phyloP scores from a whole-genome alignment of 2,329 filamentous ascomycete species.

The Nigrospora osmanthi region DNA sequence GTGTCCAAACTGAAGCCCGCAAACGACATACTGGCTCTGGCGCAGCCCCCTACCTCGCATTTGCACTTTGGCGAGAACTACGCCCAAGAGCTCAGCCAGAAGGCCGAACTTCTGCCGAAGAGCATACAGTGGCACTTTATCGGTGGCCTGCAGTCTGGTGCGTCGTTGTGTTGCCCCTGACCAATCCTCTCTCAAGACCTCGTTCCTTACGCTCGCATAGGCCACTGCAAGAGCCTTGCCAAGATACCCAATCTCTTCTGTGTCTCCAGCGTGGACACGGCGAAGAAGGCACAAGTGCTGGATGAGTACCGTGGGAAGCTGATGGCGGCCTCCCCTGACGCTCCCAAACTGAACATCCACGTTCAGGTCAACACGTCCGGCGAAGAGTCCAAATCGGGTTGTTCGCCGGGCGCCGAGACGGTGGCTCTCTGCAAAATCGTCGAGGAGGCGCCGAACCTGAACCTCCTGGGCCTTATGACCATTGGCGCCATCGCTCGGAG shows the following conservation, averaged over 20 bases:
- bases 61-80: slow-evolving; percentile 96
- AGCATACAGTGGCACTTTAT: slow-evolving; percentile 94
- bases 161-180: slow-evolving; percentile 13
- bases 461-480: slow-evolving; percentile 84
- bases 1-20: slow-evolving; percentile 95
- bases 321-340: slow-evolving; percentile 20
- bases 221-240: slow-evolving; percentile 84
- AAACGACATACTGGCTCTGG: slow-evolving; percentile 80
- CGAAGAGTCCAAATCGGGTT: slow-evolving; percentile 78
- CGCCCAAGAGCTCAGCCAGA: slow-evolving; percentile 79
- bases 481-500: slow-evolving; percentile 91
- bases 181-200: not conserved
- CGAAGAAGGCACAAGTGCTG: slow-evolving; percentile 80
- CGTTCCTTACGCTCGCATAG: slow-evolving; percentile 29
- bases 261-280: slow-evolving; percentile 81
- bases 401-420: slow-evolving; percentile 56
- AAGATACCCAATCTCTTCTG: slow-evolving; percentile 84
- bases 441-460: slow-evolving; percentile 56
- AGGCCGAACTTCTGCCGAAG: slow-evolving; percentile 69
- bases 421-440: slow-evolving; percentile 63
- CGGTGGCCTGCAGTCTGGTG: slow-evolving; percentile 76
- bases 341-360: slow-evolving; percentile 59
- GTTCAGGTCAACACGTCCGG: slow-evolving; percentile 95
- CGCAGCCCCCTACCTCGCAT: slow-evolving; percentile 54
- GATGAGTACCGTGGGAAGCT: slow-evolving; percentile 66